These are phyloP conservation scores for Barnettozyma sp. DNA, from an alignment of 805 yeast genomes.

Conservation along the genomic window DNA sequence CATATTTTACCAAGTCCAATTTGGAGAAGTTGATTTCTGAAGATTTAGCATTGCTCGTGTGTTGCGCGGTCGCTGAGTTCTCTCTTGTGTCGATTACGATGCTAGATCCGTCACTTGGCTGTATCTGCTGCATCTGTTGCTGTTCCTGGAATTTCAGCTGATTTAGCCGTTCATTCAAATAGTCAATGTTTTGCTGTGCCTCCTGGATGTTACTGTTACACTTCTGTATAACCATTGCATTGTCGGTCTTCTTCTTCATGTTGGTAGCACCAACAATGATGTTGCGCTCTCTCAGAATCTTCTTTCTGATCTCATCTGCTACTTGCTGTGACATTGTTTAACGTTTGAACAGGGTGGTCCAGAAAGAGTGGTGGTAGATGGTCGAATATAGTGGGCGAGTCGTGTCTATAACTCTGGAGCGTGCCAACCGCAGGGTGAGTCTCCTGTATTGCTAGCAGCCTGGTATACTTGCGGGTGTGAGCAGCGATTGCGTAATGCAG, in stretches of 20 bases:
- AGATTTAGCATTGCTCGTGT: neutral
- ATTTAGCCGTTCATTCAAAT: constrained; percentile 68
- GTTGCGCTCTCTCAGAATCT: constrained; percentile 83
- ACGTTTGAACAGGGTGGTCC: neutral
- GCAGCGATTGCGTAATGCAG: too few species aligned
- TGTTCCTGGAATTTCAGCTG: constrained; percentile 37
- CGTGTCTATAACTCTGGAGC: too few species aligned
- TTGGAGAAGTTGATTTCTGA: constrained; percentile 44
- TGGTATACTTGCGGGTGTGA: too few species aligned
- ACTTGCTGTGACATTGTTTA: constrained; percentile 33
- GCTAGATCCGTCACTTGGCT: neutral
- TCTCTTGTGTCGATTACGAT: neutral
- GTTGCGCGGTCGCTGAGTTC: neutral
- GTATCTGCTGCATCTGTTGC: constrained; percentile 38
- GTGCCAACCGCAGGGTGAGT: too few species aligned
- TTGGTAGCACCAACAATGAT: constrained; percentile 83
- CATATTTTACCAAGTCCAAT: constrained; percentile 81
- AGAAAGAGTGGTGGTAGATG: neutral
- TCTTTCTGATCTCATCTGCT: constrained; percentile 64
- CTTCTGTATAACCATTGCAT: constrained; percentile 78
- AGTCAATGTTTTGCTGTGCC: constrained; percentile 85
- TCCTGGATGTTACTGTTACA: constrained; percentile 89
- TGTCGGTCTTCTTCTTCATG: constrained; percentile 69
- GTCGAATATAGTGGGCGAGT: neutral
- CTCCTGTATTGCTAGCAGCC: too few species aligned